Percentiles rank a stretch among this genome's conserved stretches.
Evolutionary conservation across 306 rosid species (phyloP).

Genomic region (Malus domestica): ASM211411v1 NC_041797.1:19333501-19334000

Average conservation of each 20-base stretch:
- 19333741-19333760: slow-evolving; percentile 86
- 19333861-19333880: slow-evolving; percentile 68
- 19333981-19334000: slow-evolving; percentile 74
- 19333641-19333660: not conserved
- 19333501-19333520: too few species aligned
- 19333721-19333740: slow-evolving; percentile 67
- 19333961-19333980: slow-evolving; percentile 53
- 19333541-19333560: too few species aligned
- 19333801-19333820: slow-evolving; percentile 68
- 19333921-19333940: slow-evolving; percentile 64
- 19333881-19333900: slow-evolving; percentile 85
- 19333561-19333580: too few species aligned
- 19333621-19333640: not conserved
- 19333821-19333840: slow-evolving; percentile 30
- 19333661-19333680: not conserved
- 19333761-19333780: slow-evolving; percentile 67
- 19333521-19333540: too few species aligned
- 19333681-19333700: slow-evolving; percentile 33
- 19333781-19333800: slow-evolving; percentile 59
- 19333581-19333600: not conserved
- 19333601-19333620: too few species aligned
- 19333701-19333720: slow-evolving; percentile 65
- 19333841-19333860: slow-evolving; percentile 42
- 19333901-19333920: slow-evolving; percentile 95
- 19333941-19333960: slow-evolving; percentile 48